phyloP scores from a whole-genome alignment of 352 stramenopile species.

The Pythium dissotocum region DNA sequence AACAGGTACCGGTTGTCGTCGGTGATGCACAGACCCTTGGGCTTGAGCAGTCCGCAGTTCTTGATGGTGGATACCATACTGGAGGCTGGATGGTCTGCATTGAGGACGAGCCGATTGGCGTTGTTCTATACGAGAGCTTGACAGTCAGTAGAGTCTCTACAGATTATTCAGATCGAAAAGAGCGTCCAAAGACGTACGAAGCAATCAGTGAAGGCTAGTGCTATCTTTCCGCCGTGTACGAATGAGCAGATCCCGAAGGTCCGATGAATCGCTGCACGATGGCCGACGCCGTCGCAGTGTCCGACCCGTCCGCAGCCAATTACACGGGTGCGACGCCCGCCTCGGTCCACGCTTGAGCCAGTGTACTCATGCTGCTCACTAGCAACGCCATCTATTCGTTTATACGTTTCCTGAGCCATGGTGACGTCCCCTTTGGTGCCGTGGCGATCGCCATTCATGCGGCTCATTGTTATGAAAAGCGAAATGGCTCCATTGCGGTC shows the following conservation, averaged over 20 bases:
- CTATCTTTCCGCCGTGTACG: not conserved
- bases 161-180: too few species aligned
- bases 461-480: not conserved
- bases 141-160: not conserved
- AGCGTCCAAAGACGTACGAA: not conserved
- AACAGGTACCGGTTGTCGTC: slow-evolving; percentile 45
- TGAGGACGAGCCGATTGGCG: not conserved
- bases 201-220: slow-evolving; percentile 10
- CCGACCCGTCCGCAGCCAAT: slow-evolving; percentile 30
- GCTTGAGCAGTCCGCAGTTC: slow-evolving; percentile 39
- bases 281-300: slow-evolving; percentile 32
- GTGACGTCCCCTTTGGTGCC: not conserved
- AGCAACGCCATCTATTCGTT: not conserved
- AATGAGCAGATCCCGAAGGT: slow-evolving; percentile 40
- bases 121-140: not conserved
- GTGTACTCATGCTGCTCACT: not conserved
- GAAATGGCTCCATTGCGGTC: not conserved
- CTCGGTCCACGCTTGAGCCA: not conserved
- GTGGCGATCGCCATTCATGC: not conserved
- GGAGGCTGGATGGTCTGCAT: not conserved
- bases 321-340: not conserved
- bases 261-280: slow-evolving; percentile 35
- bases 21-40: slow-evolving; percentile 45
- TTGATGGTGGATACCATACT: slow-evolving; percentile 19
- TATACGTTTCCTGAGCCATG: not conserved